These are phyloP conservation scores for Diaporthe vexans DNA, from an alignment of 2,329 filamentous ascomycete species.

Conservation along the genomic window DNA sequence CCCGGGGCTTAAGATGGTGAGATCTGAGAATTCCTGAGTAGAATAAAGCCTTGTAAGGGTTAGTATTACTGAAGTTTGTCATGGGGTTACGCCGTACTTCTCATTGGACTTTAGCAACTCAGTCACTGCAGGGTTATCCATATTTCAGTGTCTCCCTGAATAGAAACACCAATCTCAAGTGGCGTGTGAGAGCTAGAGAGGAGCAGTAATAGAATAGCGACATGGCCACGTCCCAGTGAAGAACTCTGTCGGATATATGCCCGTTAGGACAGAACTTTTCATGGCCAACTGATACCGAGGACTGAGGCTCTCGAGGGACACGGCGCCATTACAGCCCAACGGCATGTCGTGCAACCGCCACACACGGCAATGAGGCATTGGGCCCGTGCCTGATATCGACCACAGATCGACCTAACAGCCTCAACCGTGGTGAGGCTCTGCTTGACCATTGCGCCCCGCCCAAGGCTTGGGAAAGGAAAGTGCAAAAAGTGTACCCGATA, in stretches of 20 bases:
- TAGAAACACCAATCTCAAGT: neutral
- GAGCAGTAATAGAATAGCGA: neutral
- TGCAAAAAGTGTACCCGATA: neutral
- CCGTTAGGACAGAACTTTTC: neutral
- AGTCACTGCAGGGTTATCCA: neutral
- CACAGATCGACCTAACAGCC: too few species aligned
- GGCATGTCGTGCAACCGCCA: neutral
- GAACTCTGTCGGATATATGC: neutral
- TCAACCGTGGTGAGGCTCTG: neutral
- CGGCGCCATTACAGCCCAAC: neutral
- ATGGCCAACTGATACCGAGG: neutral
- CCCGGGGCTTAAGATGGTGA: conserved; percentile 7
- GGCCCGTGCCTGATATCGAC: neutral
- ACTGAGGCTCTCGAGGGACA: neutral
- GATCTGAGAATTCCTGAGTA: conserved; percentile 19
- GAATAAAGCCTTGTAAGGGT: neutral
- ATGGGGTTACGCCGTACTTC: neutral
- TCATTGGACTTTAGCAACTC: neutral
- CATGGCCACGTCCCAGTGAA: neutral
- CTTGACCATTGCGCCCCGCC: neutral
- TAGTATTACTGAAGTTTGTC: neutral
- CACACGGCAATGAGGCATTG: neutral
- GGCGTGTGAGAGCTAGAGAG: neutral
- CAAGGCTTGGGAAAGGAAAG: neutral
- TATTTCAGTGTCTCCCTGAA: neutral